phyloP scores from a whole-genome alignment of 129 eudicot species.

The Tanacetum coccineum region DNA sequence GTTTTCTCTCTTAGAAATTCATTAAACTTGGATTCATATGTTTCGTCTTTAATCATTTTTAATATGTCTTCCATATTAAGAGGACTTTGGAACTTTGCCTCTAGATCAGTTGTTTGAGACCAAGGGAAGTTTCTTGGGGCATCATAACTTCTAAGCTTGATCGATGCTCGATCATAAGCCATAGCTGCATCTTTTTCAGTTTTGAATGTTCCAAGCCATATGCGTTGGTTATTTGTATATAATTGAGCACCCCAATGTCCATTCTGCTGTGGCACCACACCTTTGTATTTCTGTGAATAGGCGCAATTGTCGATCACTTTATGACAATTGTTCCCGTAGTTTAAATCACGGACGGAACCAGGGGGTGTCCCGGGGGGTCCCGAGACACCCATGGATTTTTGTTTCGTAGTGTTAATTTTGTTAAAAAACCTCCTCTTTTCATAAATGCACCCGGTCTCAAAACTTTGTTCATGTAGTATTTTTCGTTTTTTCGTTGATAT shows the following conservation, averaged over 20 bases:
- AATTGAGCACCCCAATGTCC: constrained; percentile 93
- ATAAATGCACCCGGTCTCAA: too few species aligned
- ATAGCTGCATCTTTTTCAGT: constrained; percentile 62
- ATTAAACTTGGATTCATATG: constrained; percentile 53
- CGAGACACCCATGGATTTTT: too few species aligned
- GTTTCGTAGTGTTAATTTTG: too few species aligned
- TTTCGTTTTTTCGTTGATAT: too few species aligned
- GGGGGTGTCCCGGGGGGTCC: too few species aligned
- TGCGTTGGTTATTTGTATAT: constrained; percentile 60
- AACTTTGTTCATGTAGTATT: too few species aligned
- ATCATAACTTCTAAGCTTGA: constrained; percentile 46
- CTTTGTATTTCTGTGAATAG: constrained; percentile 53
- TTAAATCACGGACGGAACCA: too few species aligned
- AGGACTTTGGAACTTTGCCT: constrained; percentile 51
- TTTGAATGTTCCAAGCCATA: constrained; percentile 83
- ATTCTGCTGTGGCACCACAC: constrained; percentile 58
- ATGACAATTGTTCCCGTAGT: not conserved
- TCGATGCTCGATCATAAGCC: constrained; percentile 78
- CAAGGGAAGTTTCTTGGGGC: constrained; percentile 53
- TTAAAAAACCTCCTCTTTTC: too few species aligned
- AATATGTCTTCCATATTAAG: constrained; percentile 37
- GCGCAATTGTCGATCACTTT: constrained; percentile 13
- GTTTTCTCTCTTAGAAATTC: constrained; percentile 32
- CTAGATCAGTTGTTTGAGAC: constrained; percentile 39
- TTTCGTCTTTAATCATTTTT: constrained; percentile 70